Conservation (phyloP, 106 monocot genomes). For the Acorus gramineus region DNA sequence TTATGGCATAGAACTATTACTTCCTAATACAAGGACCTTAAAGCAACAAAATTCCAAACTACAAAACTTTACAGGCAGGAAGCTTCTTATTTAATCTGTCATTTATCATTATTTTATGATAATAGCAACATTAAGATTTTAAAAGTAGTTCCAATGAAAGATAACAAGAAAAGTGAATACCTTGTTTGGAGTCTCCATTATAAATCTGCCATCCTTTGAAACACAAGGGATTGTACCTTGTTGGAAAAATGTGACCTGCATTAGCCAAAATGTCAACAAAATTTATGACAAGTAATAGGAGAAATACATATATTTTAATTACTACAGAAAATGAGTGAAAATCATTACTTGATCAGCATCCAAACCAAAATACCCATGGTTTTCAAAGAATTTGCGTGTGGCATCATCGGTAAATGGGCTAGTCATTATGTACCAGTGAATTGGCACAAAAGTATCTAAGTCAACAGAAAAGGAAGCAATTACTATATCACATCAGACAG, state of each 20-base stretch:
- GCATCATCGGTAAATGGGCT: slow-evolving; percentile 94
- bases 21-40: too few relatives aligned
- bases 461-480: slow-evolving; percentile 11
- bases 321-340: not conserved
- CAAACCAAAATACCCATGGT: slow-evolving; percentile 89
- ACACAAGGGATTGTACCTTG: slow-evolving; percentile 97
- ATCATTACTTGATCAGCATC: slow-evolving; percentile 77
- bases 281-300: slow-evolving; percentile 1
- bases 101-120: too few relatives aligned
- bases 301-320: not conserved
- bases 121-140: too few relatives aligned
- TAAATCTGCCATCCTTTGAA: slow-evolving; percentile 87
- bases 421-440: slow-evolving; percentile 99
- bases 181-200: slow-evolving; percentile 86
- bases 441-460: slow-evolving; percentile 35
- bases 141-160: not conserved
- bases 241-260: slow-evolving; percentile 92
- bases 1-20: too few relatives aligned
- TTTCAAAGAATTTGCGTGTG: slow-evolving; percentile 85
- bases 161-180: slow-evolving; percentile 19
- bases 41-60: too few relatives aligned
- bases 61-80: too few relatives aligned
- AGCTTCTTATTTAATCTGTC: too few relatives aligned
- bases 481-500: not conserved
- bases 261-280: slow-evolving; percentile 4